Base-by-base conservation (phyloP, 306 rosid genomes). In the Cucumis melo region DNA sequence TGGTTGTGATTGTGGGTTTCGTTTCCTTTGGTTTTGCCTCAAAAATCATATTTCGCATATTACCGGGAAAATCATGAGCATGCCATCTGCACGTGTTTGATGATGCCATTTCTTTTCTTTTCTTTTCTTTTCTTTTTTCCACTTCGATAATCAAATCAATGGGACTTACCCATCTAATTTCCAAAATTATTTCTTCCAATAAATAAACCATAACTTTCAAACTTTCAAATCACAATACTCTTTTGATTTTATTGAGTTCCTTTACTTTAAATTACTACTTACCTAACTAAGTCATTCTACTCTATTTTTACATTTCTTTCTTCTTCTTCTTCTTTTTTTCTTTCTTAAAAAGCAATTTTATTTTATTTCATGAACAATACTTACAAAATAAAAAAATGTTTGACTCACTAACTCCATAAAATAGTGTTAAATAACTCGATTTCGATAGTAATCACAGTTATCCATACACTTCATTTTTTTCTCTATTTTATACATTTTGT, bases 31-130 rank as follows among this genome's bases (percentile, higher is more conserved):
- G n/a, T 13, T 10, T 24, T 61, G 57, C 53, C 39, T 46, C 41
- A 75, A 75, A 75, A 46, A 16, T 76, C 83, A 83, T 59, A 38
- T 63, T 1, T 21, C 3, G 46, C 36, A 81, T 54, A 63, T 59
- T 24, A 55, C 36, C 24, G 57, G 84, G 79, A 29, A 80, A 80
- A 80, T 83, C 42, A 79, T 53, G 81, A 76, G 83, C 85, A 73
- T 63, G 84, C 55, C 50, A 56, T 32, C 70, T 65, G 59, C 85
- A 85, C 89, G 88, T 76, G 87, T 83, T 78, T 76, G 81, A 81
- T 83, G 90, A 87, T 83, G 62, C 34, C 44, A 73, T 75, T 67
- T 66, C 9, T n/a, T 65, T 5, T 66, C 8, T 20, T 56, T 56
- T 24, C 1, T 0, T 10, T 60, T 60, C 46, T n/a, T n/a, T n/a